Base-by-base conservation (phyloP, 116 monocot genomes). In the Zostera marina region DNA sequence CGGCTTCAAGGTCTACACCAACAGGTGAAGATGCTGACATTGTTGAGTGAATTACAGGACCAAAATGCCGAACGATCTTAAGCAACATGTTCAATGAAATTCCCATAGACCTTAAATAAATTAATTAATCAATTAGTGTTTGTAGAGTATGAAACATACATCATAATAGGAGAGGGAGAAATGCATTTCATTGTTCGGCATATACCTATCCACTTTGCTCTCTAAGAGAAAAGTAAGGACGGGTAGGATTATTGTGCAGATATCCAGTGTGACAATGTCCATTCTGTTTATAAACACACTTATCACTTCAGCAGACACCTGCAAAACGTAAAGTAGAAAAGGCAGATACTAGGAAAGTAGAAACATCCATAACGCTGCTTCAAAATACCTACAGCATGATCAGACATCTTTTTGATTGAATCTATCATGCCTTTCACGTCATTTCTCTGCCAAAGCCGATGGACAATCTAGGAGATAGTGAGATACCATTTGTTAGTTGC, bases 1-100 rank as follows among this genome's bases (percentile, higher is more conserved):
- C 94, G 15, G 85, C 88, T 63, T 94, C 74, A 66, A 94, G 79
- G 63, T 94, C 94, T 47, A 94, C 88, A 41, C 94, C 94, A 68
- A 94, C 84, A 54, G 82, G 73, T 56, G 79, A 63, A 47, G 75
- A 70, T 15, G 85, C 79, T 61, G 88, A 72, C 59, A 94, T 12
- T 41, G 94, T 82, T 66, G 94, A 88, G 63, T 82, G 71, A 38
- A 94, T 94, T 54, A 88, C 69, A 55, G 84, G 65, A 22, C 94
- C 94, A 70, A 94, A 94, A 53, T 56, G 78, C 49, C 62, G 81
- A 41, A 88, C 84, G 45, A 94, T 71, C 68, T 94, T 94, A 55
- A 82, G 62, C 53, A 94, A 53, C 85, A 88, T 76, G 58, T 82
- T 85, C 63, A 94, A 54, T 9, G 82, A 85, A 66, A 94, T 54